These are phyloP conservation scores for Carex kokanica DNA, from an alignment of 176 grass and related monocot genomes.

Conservation along the genomic window DNA sequence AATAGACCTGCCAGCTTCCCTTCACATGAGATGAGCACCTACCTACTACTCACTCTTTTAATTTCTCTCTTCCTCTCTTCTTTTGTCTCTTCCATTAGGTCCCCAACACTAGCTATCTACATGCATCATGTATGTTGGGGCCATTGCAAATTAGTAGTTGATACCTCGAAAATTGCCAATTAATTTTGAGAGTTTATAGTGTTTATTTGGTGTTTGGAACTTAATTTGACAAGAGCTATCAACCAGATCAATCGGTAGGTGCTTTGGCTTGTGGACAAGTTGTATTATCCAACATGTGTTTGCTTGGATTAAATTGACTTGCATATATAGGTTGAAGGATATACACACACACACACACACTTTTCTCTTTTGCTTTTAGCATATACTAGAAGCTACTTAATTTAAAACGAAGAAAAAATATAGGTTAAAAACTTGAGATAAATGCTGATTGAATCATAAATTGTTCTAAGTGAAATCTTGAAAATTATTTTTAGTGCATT, in stretches of 20 bases:
- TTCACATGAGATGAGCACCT: conserved; percentile 18
- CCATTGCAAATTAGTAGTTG: conserved; percentile 2
- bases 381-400: neutral
- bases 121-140: conserved; percentile 25
- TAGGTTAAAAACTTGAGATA: neutral
- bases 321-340: neutral
- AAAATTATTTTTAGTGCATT: neutral
- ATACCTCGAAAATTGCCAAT: neutral
- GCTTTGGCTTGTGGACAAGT: neutral
- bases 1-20: conserved; percentile 25
- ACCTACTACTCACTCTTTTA: neutral
- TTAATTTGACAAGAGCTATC: conserved; percentile 17
- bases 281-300: neutral
- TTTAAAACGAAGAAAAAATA: neutral
- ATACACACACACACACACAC: too few species aligned
- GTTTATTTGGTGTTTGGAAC: neutral
- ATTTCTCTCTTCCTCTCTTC: neutral
- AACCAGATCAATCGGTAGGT: conserved; percentile 3
- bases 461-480: neutral
- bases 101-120: neutral
- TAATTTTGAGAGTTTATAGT: conserved; percentile 5
- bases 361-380: neutral
- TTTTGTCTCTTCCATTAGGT: neutral
- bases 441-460: neutral
- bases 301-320: neutral